Percentiles rank a stretch among this genome's conserved stretches.
Conservation (phyloP, 2,329 filamentous ascomycete species). For the Cylindrodendrum hubeiense region DNA sequence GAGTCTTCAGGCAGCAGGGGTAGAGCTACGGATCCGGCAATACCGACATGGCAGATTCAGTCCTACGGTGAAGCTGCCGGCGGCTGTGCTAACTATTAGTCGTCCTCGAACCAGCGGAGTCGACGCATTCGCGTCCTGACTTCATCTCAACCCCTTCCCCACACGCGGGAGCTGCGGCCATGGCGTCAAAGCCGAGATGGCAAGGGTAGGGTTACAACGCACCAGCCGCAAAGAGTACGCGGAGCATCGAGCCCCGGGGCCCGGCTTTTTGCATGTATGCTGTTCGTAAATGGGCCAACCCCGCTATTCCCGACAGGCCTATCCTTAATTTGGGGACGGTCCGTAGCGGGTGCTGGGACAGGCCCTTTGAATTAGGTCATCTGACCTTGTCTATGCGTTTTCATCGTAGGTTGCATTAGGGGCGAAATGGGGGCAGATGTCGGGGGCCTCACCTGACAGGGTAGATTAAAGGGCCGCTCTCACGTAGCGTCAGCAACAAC, state of each 20-base stretch:
- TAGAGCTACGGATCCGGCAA: no score
- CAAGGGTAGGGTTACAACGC: not conserved
- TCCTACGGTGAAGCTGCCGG: no score
- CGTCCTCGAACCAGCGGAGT: no score
- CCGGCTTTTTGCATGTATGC: not conserved
- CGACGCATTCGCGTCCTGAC: not conserved
- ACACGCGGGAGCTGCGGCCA: not conserved
- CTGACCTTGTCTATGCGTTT: not conserved
- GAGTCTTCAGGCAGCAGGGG: no score
- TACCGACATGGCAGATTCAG: no score
- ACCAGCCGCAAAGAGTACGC: not conserved
- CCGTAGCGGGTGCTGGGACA: not conserved
- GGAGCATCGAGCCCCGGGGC: not conserved
- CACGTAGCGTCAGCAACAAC: not conserved
- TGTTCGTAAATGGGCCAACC: not conserved
- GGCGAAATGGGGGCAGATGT: not conserved
- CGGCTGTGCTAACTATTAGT: no score
- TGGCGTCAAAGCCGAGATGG: not conserved
- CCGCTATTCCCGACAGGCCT: not conserved
- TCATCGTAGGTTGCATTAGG: not conserved
- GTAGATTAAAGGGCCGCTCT: not conserved
- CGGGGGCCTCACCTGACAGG: not conserved
- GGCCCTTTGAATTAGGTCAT: not conserved
- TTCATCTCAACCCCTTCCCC: not conserved
- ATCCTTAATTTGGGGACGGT: not conserved